These are phyloP conservation scores for Ophiostoma himal-ulmi DNA, from an alignment of 2,329 filamentous ascomycete genomes.

Conservation along the genomic window DNA sequence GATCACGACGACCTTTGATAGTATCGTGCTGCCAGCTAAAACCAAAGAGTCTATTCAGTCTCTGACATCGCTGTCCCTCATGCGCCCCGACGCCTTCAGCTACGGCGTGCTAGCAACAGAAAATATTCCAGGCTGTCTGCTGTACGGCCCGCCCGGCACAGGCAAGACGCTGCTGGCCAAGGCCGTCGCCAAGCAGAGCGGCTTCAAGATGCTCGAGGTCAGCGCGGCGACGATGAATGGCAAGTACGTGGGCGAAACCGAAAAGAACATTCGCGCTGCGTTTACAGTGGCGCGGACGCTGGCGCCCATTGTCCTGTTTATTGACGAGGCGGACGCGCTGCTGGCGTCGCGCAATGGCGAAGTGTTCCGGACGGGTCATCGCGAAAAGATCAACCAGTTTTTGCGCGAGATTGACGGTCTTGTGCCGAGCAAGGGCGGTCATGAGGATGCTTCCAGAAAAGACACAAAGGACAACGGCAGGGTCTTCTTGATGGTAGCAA, in stretches of 20 bases:
- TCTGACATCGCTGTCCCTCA: conserved; percentile 78
- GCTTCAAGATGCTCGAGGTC: conserved; percentile 74
- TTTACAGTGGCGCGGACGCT: conserved; percentile 89
- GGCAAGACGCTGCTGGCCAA: conserved; percentile 67
- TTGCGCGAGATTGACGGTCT: conserved; percentile 95
- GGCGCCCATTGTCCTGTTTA: conserved; percentile 87
- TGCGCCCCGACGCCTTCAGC: conserved; percentile 87
- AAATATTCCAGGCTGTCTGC: conserved; percentile 79
- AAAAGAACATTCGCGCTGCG: conserved; percentile 91
- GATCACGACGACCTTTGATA: conserved; percentile 79
- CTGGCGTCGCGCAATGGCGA: conserved; percentile 69
- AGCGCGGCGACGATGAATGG: conserved; percentile 89
- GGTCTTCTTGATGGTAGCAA: conserved; percentile 97
- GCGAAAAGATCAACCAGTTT: conserved; percentile 95
- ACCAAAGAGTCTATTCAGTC: conserved; percentile 85
- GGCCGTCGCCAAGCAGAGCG: conserved; percentile 62
- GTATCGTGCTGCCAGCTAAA: conserved; percentile 75
- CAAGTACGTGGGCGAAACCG: conserved; percentile 92
- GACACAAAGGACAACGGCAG: conserved; percentile 43
- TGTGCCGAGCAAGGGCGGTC: conserved; percentile 41
- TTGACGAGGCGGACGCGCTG: conserved; percentile 93
- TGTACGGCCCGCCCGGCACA: conserved; percentile 83
- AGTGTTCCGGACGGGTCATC: conserved; percentile 63
- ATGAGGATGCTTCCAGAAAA: neutral
- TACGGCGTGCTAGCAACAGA: conserved; percentile 91